Evolutionary conservation across 805 yeast genomes (phyloP), one percentile per base, ranked within the genome.

Genomic region (Limtongia smithiae): DNA sequence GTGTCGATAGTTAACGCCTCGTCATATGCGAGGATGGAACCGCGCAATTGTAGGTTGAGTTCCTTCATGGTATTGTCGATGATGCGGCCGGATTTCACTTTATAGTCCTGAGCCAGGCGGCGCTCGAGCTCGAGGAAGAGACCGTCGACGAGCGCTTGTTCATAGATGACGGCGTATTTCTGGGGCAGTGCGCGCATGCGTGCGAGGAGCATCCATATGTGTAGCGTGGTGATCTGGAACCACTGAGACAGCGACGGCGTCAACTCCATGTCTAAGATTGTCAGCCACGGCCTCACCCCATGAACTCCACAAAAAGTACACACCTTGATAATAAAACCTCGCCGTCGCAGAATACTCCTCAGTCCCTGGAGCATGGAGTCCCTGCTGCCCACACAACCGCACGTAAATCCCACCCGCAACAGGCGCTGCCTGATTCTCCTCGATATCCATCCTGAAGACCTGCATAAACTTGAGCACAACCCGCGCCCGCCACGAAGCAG

Each of bases 101-200:
- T 85, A 79, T 91, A 80, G 65, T 90, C 97, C 58, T 84, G 86
- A 49, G 83, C 79, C 68, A 93, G 74, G 64, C 95, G 80, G 62
- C 79, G 71, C 66, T 93, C 97, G 69, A 93, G 84, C 65, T 93
- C 97, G 55, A 81, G 79, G 71, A 93, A 93, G 38, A 87, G 80
- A 57, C 94, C 76, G 66, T 94, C 96, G 27, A 90, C 85, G 33
- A 93, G 69, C 64, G 88, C 88, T 68, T 90, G 96, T 68, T 93
- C 96, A 68, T 90, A 93, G 64, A 83, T 84, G 60, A 79, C 79
- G 35, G 96, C 94, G 64, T 86, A 82, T 62, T 87, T 83, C 65
- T 83, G 83, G 0, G 97, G 97, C 84, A 93, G 76, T 8, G 94
- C 94, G 67, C 99, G 81, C 96, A 93, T 90, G 65, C 98, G 82